phyloP scores from a whole-genome alignment of 2,329 filamentous ascomycete species.

The Elsinoe perseae region DNA sequence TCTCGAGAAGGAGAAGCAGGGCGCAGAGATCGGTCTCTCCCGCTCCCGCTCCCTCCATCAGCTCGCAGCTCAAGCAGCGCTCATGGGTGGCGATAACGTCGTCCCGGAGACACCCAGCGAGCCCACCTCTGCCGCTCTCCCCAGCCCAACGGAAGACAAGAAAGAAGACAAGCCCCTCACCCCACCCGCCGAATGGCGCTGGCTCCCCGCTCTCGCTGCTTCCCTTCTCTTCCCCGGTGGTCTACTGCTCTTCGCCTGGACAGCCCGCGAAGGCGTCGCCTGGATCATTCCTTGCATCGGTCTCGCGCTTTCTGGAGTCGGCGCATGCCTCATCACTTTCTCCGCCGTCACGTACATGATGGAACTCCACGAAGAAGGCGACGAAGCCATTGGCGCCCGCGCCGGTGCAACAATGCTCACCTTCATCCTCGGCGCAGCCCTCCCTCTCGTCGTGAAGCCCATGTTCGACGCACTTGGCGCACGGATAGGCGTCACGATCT shows the following conservation, averaged over 20 bases:
- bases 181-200: slow-evolving; percentile 21
- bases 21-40: slow-evolving; percentile 13
- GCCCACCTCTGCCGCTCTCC: slow-evolving; percentile 1
- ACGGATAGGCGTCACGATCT: slow-evolving; percentile 9
- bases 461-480: slow-evolving; percentile 13
- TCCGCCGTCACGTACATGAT: slow-evolving; percentile 14
- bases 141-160: slow-evolving; percentile 2
- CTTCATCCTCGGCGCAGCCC: slow-evolving; percentile 9
- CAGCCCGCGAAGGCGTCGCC: not conserved
- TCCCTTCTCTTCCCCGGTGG: slow-evolving; percentile 18
- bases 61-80: slow-evolving; percentile 16
- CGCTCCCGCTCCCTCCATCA: slow-evolving; percentile 18
- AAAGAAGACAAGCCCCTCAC: not conserved
- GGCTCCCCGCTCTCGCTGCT: slow-evolving; percentile 20
- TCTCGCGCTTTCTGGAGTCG: slow-evolving; percentile 3
- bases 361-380: slow-evolving; percentile 8
- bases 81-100: slow-evolving; percentile 14
- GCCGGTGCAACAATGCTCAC: slow-evolving; percentile 10
- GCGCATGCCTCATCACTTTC: slow-evolving; percentile 8
- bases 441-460: slow-evolving; percentile 7
- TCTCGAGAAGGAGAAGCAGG: slow-evolving; percentile 15
- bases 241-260: slow-evolving; percentile 23
- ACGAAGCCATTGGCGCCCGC: slow-evolving; percentile 5
- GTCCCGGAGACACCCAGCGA: slow-evolving; percentile 3
- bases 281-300: slow-evolving; percentile 14